Base-by-base conservation (phyloP, 192 early-diverging fungal species). In the Thamnidium elegans region DNA sequence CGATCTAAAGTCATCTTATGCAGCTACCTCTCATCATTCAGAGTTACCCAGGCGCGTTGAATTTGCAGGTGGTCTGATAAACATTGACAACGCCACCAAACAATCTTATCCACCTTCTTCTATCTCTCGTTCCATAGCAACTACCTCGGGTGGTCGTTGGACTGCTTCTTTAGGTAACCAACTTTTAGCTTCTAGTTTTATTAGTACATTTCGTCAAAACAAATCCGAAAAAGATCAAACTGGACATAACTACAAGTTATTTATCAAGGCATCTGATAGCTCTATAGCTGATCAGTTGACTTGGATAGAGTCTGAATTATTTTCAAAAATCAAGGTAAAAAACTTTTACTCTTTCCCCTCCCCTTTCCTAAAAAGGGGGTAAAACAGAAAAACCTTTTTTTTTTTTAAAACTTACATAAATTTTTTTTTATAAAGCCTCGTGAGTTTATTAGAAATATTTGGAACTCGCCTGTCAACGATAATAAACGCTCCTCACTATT, bases 281-380 rank as follows among this genome's bases (percentile, higher is more conserved):
- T 13, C 11, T 13, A 83, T 92, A 50, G 89, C 86, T 0, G 77
- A 84, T 44, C 89, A 92, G 50, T 65, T 92, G 23, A 89, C 84
- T 8, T 79, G 75, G 45, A 72, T 90, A 11, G 90, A 91, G 54
- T 78, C 68, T 31, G 76, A 82, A 20, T 76, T 90, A 7, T 90
- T 92, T 63, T 55, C 66, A 45, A 75, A 75, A 42, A 86, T 92
- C 46, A 58, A 58, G 56, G 56, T 58, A 58, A 55, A 9, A 58
- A 13, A n/a, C n/a, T n/a, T 58, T 45, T 45, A 45, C 14, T 45
- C 44, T 50, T 19, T 50, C 26, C 26, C 26, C 3, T 3, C 26
- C 26, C 26, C 26, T 26, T 3, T 3, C 26, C 3, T 6, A 50
- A 50, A 13, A 13, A 50, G 1, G 48, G 9, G 19, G 14, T 45